phyloP scores from a whole-genome alignment of 75 land plant genomes.

The Cryptomeria japonica region DNA sequence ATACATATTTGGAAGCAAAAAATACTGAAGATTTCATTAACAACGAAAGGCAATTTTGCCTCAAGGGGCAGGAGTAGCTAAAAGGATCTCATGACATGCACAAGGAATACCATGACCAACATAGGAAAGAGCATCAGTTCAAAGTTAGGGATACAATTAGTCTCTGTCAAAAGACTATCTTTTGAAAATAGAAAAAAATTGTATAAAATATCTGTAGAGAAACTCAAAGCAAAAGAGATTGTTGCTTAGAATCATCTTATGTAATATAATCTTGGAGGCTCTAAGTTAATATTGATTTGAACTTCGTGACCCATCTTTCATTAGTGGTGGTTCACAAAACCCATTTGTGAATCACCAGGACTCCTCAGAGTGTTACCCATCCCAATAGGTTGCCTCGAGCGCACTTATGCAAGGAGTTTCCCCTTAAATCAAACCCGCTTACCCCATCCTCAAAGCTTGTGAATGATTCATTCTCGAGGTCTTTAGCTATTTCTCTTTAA shows the following conservation, averaged over 20 bases:
- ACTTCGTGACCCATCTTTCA: not conserved
- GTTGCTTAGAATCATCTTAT: not conserved
- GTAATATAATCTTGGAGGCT: not conserved
- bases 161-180: not conserved
- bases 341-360: not conserved
- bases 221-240: not conserved
- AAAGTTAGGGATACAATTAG: not conserved
- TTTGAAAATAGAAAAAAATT: not conserved
- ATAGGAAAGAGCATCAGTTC: not conserved
- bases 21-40: not conserved
- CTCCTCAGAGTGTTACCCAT: not conserved
- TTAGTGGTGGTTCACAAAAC: not conserved
- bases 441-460: not conserved
- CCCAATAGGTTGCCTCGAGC: not conserved
- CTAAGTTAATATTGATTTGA: not conserved
- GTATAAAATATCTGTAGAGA: not conserved
- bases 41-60: not conserved
- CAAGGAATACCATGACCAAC: not conserved
- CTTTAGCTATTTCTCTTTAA: not conserved
- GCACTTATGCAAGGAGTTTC: not conserved
- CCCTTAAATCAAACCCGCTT: not conserved
- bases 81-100: too few species aligned
- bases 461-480: not conserved
- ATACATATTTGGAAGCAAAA: not conserved
- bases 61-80: not conserved